These are phyloP conservation scores for Ascodesmis nigricans DNA, from an alignment of 495 filamentous ascomycete species.

Conservation along the genomic window DNA sequence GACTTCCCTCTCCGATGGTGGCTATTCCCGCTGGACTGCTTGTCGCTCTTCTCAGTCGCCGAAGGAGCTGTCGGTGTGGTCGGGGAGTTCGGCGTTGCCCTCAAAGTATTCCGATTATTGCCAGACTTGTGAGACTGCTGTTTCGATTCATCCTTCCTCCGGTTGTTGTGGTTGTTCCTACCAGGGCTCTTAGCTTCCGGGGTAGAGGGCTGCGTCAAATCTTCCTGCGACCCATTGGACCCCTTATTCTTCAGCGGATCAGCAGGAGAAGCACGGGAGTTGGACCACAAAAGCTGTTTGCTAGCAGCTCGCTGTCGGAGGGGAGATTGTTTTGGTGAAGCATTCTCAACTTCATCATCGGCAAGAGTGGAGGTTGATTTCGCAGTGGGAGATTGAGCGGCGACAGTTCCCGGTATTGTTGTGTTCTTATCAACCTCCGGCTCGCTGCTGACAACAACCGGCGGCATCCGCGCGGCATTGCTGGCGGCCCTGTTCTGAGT, in stretches of 20 bases:
- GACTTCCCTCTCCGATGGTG: too few relatives aligned
- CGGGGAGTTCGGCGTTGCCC: conserved; percentile 1
- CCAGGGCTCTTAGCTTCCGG: conserved; percentile 7
- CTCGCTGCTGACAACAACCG: neutral
- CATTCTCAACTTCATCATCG: conserved; percentile 7
- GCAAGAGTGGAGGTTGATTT: neutral
- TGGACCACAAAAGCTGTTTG: conserved; percentile 16
- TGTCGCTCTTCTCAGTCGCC: conserved; percentile 1
- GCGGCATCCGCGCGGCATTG: neutral
- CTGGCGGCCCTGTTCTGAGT: conserved; percentile 4
- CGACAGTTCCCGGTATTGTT: neutral
- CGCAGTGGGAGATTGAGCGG: neutral
- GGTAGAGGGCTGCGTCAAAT: conserved; percentile 6
- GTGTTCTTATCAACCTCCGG: neutral
- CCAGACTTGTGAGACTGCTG: conserved; percentile 1
- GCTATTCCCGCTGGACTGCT: too few relatives aligned
- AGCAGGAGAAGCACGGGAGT: conserved; percentile 8
- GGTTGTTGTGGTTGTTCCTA: conserved; percentile 4
- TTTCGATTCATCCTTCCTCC: conserved; percentile 1
- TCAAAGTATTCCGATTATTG: neutral
- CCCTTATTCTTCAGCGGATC: conserved; percentile 11
- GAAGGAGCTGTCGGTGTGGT: conserved; percentile 5
- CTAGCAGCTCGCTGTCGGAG: conserved; percentile 15
- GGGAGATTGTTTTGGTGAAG: conserved; percentile 14
- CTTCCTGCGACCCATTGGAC: conserved; percentile 12